Conservation (phyloP, 768 basidiomycete genomes). For the Leccinum longicurvipes region DNA sequence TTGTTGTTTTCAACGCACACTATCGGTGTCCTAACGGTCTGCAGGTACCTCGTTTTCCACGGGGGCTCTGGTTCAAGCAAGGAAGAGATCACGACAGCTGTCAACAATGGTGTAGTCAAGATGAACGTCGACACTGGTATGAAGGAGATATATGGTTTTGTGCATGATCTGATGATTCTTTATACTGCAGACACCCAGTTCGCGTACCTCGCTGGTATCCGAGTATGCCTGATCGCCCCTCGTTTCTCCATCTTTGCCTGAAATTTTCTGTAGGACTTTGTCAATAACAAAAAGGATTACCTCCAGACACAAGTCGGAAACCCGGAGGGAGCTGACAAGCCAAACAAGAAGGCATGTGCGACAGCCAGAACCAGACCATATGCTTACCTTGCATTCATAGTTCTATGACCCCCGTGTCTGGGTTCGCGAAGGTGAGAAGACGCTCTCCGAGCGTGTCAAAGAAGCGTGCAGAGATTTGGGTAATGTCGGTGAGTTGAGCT, state of each 20-base stretch:
- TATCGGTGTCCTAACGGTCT: background rate
- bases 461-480: conserved; percentile 91
- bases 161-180: conserved; percentile 3
- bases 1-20: background rate
- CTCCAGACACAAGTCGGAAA: conserved; percentile 91
- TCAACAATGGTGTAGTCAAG: conserved; percentile 91
- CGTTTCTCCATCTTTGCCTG: background rate
- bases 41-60: conserved; percentile 97
- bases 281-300: conserved; percentile 83
- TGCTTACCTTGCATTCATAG: conserved; percentile 33
- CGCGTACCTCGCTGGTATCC: conserved; percentile 85
- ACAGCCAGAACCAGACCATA: background rate
- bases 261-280: conserved; percentile 61
- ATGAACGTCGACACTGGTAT: conserved; percentile 95
- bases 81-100: conserved; percentile 92
- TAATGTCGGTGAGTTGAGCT: conserved; percentile 47
- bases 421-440: conserved; percentile 99
- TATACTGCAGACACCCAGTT: conserved; percentile 69
- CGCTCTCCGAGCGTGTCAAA: conserved; percentile 80
- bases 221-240: conserved; percentile 40
- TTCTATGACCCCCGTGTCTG: conserved; percentile 96
- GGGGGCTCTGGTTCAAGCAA: conserved; percentile 97
- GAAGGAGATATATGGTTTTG: background rate
- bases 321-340: conserved; percentile 95
- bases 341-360: conserved; percentile 89